Conservation (phyloP, 2,329 filamentous ascomycete genomes). For the Apiospora hydei region DNA sequence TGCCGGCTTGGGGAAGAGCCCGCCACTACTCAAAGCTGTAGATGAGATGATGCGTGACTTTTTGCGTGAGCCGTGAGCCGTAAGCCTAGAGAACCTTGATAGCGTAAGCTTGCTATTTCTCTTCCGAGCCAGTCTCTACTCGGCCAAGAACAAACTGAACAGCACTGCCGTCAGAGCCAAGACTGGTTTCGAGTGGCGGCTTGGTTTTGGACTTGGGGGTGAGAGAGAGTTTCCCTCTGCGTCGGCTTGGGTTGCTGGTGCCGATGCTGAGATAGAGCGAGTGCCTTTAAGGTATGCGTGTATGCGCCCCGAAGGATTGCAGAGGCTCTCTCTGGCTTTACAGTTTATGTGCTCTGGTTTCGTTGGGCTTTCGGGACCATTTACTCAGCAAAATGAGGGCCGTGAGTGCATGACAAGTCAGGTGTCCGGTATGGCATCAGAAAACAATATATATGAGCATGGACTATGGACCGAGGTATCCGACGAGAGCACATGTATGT, state of each 20-base stretch:
- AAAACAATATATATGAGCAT: background rate
- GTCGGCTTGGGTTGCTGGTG: background rate
- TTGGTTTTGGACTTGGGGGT: background rate
- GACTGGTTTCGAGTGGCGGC: background rate
- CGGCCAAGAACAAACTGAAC: background rate
- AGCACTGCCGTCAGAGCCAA: background rate
- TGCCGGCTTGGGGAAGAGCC: background rate
- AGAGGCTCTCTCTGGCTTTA: background rate
- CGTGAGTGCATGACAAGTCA: background rate
- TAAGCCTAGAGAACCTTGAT: background rate
- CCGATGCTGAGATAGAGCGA: background rate
- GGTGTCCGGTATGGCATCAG: background rate
- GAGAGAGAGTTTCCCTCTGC: background rate
- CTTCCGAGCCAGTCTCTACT: background rate
- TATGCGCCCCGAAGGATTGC: background rate
- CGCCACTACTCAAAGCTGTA: background rate
- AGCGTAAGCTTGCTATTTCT: background rate
- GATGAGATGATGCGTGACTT: background rate
- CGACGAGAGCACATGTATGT: slow-evolving; percentile 7
- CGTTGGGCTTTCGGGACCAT: background rate
- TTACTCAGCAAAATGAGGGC: background rate
- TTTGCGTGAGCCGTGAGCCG: background rate
- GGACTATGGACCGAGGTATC: slow-evolving; percentile 4
- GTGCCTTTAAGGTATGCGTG: background rate
- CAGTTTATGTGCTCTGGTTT: slow-evolving; percentile 12